Percentiles rank a stretch among this genome's conserved stretches.
Evolutionary conservation across 495 filamentous ascomycete genomes (phyloP).

Genomic region (Sordaria brevicollis): DNA sequence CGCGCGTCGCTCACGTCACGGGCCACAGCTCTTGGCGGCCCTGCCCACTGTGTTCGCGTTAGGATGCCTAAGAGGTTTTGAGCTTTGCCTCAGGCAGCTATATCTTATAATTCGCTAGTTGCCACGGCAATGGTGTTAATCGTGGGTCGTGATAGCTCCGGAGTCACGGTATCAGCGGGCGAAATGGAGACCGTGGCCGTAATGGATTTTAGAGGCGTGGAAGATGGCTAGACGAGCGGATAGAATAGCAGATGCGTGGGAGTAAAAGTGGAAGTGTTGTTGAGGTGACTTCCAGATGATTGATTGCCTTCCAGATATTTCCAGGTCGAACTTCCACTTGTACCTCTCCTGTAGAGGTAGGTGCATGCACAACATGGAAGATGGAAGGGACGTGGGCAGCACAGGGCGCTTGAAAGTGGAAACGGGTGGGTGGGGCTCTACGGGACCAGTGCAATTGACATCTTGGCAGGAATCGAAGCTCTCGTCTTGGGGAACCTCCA

Average conservation of each 20-base stretch:
- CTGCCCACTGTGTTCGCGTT: background rate
- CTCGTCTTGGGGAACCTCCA: background rate
- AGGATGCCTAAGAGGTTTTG: slow-evolving; percentile 5
- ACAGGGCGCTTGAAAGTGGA: background rate
- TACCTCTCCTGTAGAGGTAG: background rate
- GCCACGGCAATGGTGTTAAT: background rate
- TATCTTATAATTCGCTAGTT: background rate
- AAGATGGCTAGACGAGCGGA: background rate
- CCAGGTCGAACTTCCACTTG: background rate
- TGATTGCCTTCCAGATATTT: background rate
- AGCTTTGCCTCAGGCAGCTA: slow-evolving; percentile 2
- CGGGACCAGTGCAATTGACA: background rate
- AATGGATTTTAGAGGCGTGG: background rate
- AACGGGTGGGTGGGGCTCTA: background rate
- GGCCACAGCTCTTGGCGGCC: background rate
- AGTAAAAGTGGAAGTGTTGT: background rate
- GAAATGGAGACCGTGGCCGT: background rate
- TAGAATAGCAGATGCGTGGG: background rate
- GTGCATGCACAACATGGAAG: background rate
- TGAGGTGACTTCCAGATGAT: background rate
- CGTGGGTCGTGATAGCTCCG: background rate
- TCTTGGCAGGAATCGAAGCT: background rate
- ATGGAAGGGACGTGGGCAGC: background rate
- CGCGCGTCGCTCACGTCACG: slow-evolving; percentile 1
- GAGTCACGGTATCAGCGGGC: background rate